phyloP scores from a whole-genome alignment of 2,329 filamentous ascomycete species.

The Exserohilum turcica region DNA sequence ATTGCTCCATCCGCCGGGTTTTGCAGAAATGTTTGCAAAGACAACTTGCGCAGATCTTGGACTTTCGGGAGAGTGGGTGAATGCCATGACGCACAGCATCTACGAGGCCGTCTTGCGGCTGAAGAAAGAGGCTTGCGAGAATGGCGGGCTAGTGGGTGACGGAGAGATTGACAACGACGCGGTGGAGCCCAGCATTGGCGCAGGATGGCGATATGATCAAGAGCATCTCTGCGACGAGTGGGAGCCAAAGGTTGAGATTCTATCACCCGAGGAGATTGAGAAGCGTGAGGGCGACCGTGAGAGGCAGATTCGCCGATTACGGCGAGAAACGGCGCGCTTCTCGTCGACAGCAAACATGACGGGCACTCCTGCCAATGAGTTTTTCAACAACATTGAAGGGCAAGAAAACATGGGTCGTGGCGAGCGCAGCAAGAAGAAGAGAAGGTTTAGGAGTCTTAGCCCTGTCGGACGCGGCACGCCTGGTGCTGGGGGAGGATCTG shows the following conservation, averaged over 20 bases:
- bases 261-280: constrained; percentile 96
- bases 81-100: constrained; percentile 92
- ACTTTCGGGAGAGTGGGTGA: constrained; percentile 88
- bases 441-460: constrained; percentile 85
- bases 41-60: constrained; percentile 92
- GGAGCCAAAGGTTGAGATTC: constrained; percentile 59
- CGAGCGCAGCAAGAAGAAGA: constrained; percentile 93
- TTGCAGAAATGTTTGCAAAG: constrained; percentile 89
- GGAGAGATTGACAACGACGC: constrained; percentile 88
- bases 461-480: constrained; percentile 83
- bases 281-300: constrained; percentile 94
- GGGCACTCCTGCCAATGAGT: constrained; percentile 67
- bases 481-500: constrained; percentile 63
- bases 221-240: constrained; percentile 73
- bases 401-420: constrained; percentile 86
- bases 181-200: constrained; percentile 72
- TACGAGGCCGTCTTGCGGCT: constrained; percentile 91
- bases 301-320: constrained; percentile 81
- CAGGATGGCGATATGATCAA: constrained; percentile 94
- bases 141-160: constrained; percentile 77
- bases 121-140: constrained; percentile 96
- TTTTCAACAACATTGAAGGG: constrained; percentile 61
- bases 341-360: constrained; percentile 83
- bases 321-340: constrained; percentile 90
- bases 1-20: constrained; percentile 85